Evolutionary conservation across 148 eudicot species (phyloP), one percentile per base, ranked within the genome.

Genomic region (Nepenthes gracilis): DNA sequence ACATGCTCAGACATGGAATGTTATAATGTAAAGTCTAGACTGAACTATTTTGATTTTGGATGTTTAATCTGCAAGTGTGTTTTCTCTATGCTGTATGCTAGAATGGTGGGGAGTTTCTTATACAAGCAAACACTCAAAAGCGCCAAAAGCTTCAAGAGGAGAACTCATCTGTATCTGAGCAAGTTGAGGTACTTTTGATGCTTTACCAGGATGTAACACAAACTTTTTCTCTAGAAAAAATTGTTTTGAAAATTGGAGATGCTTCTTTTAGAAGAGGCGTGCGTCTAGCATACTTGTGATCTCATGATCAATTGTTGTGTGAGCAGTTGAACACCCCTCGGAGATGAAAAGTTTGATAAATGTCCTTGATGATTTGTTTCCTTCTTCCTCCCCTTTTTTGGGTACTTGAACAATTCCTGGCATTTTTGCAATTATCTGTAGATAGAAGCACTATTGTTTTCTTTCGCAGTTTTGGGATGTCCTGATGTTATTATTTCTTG

Each of bases 111-210:
- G 92, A 76, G 10, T 94, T 72, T 74, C 92, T 89, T 63, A 89
- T 94, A 71, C 92, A 79, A 80, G 97, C 99, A 23, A 94, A 89
- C 72, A 86, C 83, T 81, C 84, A 77, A 64, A 94, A 94, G 79
- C 95, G 97, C 55, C 84, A 59, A 65, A 89, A 79, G 71, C 68
- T 85, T 62, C 79, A 85, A 54, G 84, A 84, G 45, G 83, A 71
- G 60, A 69, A 72, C 52, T 59, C 78, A 64, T 40, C 83, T 67
- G 75, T 47, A 50, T 60, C 50, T 68, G 77, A 84, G 68, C 74
- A 63, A 60, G 75, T 65, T 65, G 86, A 94, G 99, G 99, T 86
- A 71, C 36, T 51, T 68, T 51, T 61, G 12, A 2, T 10, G 53
- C 53, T 49, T n/a, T 6, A 10, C 15, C 13, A 2, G 53, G 32